These are phyloP conservation scores for Lecanicillium sp. DNA, from an alignment of 2,329 filamentous ascomycete genomes.

Conservation along the genomic window DNA sequence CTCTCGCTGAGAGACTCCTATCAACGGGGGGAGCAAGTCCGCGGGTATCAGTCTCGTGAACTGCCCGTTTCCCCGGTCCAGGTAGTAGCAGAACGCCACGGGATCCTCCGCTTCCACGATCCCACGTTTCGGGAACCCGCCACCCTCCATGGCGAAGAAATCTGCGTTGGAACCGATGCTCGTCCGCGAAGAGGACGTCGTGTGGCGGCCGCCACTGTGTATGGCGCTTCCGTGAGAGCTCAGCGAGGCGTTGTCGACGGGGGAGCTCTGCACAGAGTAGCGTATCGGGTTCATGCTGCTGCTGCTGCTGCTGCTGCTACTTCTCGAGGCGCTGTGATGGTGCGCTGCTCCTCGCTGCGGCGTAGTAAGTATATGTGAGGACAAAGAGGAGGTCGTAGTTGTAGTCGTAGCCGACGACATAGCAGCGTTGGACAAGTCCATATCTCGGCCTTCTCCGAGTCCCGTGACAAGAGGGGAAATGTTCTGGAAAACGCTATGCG, in stretches of 20 bases:
- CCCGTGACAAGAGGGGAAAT: too few species aligned
- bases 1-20: conserved; percentile 39
- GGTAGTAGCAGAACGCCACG: conserved; percentile 40
- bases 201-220: conserved; percentile 1
- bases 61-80: conserved; percentile 46
- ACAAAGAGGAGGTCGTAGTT: too few species aligned
- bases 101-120: neutral
- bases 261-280: neutral
- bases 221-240: conserved; percentile 5
- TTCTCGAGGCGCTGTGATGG: too few species aligned
- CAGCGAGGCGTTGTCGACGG: conserved; percentile 1
- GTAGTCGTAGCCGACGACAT: too few species aligned
- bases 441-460: too few species aligned
- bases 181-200: neutral
- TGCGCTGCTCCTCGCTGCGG: neutral
- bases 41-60: conserved; percentile 51
- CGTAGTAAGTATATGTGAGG: neutral
- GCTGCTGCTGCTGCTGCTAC: too few species aligned
- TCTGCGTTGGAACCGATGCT: conserved; percentile 7
- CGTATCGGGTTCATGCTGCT: too few species aligned
- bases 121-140: neutral
- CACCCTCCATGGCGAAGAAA: neutral
- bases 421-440: too few species aligned
- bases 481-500: too few species aligned
- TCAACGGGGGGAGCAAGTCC: conserved; percentile 42